phyloP scores from a whole-genome alignment of 2,329 filamentous ascomycete genomes.

The Fonsecaea pugnacius region DNA sequence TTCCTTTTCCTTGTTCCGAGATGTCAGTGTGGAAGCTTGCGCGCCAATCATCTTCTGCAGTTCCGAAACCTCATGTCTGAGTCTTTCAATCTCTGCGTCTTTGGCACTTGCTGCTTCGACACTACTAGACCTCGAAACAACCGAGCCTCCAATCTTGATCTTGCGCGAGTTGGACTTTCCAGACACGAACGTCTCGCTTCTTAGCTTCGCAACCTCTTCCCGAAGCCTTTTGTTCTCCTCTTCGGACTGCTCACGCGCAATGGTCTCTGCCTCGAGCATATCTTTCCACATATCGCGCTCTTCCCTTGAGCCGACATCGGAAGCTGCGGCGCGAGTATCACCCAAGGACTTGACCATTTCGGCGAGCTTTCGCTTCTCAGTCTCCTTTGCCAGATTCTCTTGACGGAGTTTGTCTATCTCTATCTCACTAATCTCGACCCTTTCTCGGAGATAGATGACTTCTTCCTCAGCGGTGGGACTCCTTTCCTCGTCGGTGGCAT shows the following conservation, averaged over 20 bases:
- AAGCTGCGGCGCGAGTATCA: conserved; percentile 55
- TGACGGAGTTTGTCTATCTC: conserved; percentile 81
- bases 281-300: conserved; percentile 87
- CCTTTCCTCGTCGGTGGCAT: conserved; percentile 60
- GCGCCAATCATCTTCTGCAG: conserved; percentile 89
- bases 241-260: conserved; percentile 84
- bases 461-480: conserved; percentile 72
- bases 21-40: conserved; percentile 96
- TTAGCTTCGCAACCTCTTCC: conserved; percentile 78
- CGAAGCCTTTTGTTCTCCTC: conserved; percentile 83
- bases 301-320: conserved; percentile 55
- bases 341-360: conserved; percentile 74
- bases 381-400: conserved; percentile 77
- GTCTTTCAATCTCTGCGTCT: conserved; percentile 74
- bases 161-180: conserved; percentile 43
- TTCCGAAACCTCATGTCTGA: conserved; percentile 91
- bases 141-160: conserved; percentile 43
- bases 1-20: conserved; percentile 92
- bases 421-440: conserved; percentile 79
- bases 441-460: conserved; percentile 79
- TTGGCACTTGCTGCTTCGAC: conserved; percentile 56
- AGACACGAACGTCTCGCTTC: conserved; percentile 46
- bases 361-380: conserved; percentile 82
- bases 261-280: conserved; percentile 87
- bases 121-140: conserved; percentile 47